Evolutionary conservation across 768 basidiomycete species (phyloP), one percentile per base, ranked within the genome.

Genomic region (Agrocybe pediades): DNA sequence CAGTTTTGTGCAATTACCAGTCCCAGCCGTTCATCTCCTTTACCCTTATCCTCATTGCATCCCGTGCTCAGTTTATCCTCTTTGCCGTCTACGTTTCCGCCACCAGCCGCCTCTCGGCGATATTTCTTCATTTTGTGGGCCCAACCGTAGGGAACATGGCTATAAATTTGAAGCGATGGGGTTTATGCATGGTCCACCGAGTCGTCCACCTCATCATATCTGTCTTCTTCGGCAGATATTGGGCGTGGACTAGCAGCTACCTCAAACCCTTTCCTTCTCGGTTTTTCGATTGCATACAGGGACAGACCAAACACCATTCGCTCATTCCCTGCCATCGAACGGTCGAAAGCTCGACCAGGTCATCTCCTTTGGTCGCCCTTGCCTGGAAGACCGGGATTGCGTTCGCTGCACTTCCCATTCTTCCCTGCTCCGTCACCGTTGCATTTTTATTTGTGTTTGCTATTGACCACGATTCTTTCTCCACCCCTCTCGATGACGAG

Each of bases 41-140:
- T 17, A 55, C 54, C 9, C 46, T 49, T 9, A 47, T 48, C 8
- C 20, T 55, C 27, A 29, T 55, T 9, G 17, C 42, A 21, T 15
- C 47, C 8, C 54, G 54, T 25, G 48, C 48, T n/a, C 17, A n/a
- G 47, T 23, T 36, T 30, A 49, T 48, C 26, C 50, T 55, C 30
- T 41, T 40, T 26, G 29, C 29, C n/a, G 36, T 48, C 11, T 55
- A 24, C 41, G n/a, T 25, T 23, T 42, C 19, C 25, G 42, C 50
- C 42, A 9, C 40, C n/a, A 48, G 44, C 6, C 24, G 36, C 8
- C 30, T 40, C 2, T 25, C 36, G 17, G 27, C 24, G 13, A 26
- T 24, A 2, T 47, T 36, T 26, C 2, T 7, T 9, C 29, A 23
- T 23, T 24, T 45, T 30, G 43, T 49, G 16, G 29, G 20, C 2